A percentile compares a stretch with the other conserved stretches of the same genome.
Evolutionary conservation across 2,329 filamentous ascomycete species (phyloP).

Genomic region (Aspergillus chevalieri): DNA sequence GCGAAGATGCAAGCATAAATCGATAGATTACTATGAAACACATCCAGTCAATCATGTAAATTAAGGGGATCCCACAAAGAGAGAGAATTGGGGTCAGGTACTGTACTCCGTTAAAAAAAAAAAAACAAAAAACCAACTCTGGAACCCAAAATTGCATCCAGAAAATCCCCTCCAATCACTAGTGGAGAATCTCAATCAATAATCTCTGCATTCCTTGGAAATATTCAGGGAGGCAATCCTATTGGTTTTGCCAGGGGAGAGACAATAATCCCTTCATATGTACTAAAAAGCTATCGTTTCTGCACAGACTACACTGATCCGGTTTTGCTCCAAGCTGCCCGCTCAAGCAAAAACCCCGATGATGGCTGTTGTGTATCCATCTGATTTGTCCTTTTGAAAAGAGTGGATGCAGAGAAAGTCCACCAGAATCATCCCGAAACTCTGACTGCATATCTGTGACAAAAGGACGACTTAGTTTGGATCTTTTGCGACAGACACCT

Average conservation of each 20-base stretch:
- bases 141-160: conserved; percentile 10
- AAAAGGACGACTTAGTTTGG: no score
- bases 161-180: neutral
- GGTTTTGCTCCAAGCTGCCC: neutral
- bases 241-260: neutral
- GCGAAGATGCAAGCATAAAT: no score
- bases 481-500: no score
- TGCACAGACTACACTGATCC: no score
- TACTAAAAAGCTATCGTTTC: no score
- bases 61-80: neutral
- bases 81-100: neutral
- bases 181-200: neutral
- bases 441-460: no score
- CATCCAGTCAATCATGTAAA: neutral
- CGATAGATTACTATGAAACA: conserved; percentile 3
- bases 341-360: conserved; percentile 3
- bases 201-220: neutral
- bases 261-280: neutral
- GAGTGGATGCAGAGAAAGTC: neutral
- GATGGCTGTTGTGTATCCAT: conserved; percentile 4
- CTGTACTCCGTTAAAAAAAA: neutral
- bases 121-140: conserved; percentile 1
- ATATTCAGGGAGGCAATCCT: neutral
- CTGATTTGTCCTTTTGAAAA: neutral
- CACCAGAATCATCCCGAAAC: no score